Percentiles rank a stretch among this genome's conserved stretches.
These are phyloP conservation scores for Periglandula ipomoeae DNA, from an alignment of 2,329 filamentous ascomycete genomes.

Conservation along the genomic window DNA sequence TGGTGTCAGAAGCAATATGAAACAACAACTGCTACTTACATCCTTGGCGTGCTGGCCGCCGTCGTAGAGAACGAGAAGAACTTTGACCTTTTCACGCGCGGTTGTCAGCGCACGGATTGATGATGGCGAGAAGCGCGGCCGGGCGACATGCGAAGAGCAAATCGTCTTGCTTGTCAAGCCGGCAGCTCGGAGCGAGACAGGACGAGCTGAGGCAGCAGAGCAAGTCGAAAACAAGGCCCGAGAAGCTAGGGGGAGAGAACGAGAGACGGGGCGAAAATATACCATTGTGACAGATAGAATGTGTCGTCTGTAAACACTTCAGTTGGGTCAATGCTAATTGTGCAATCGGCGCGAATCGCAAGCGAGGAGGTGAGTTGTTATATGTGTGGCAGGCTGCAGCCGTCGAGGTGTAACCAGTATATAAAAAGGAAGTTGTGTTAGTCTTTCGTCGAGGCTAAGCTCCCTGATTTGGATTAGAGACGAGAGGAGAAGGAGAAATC, in stretches of 20 bases:
- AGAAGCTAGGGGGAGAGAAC: conserved; percentile 16
- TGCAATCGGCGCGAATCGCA: background rate
- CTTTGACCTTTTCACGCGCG: conserved; percentile 65
- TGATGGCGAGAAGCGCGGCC: conserved; percentile 34
- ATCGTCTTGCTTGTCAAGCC: conserved; percentile 10
- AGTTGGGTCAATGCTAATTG: background rate
- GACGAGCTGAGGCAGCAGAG: conserved; percentile 11
- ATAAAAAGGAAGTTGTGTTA: background rate
- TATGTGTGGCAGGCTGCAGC: background rate
- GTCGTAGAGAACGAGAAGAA: conserved; percentile 90
- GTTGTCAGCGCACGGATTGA: conserved; percentile 44
- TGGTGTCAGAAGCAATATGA: background rate
- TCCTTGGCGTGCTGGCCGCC: conserved; percentile 81
- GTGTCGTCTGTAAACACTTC: background rate
- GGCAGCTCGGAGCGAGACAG: conserved; percentile 11
- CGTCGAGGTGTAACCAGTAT: no score
- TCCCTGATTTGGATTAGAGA: background rate
- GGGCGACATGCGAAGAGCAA: conserved; percentile 20
- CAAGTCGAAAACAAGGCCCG: conserved; percentile 18
- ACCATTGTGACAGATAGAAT: conserved; percentile 18
- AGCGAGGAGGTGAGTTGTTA: no score
- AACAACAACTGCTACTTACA: conserved; percentile 37
- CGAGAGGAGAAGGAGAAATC: background rate
- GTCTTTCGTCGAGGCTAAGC: background rate
- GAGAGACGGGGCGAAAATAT: conserved; percentile 21